Conservation (phyloP, 192 early-diverging fungal species). For the Gaertneriomyces semiglobifer region DNA sequence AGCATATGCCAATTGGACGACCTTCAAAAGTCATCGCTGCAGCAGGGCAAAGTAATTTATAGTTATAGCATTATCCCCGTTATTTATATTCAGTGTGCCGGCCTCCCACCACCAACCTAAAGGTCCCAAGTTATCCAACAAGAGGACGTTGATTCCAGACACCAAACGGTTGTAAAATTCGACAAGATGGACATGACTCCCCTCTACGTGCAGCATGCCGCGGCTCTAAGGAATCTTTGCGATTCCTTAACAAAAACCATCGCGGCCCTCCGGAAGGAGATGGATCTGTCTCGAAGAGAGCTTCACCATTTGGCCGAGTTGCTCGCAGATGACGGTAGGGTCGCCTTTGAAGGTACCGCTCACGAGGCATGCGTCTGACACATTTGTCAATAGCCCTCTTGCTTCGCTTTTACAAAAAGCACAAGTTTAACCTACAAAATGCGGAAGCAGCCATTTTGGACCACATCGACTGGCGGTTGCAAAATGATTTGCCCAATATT, state of each 20-base stretch:
- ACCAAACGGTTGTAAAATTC: no score
- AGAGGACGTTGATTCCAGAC: no score
- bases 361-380: neutral
- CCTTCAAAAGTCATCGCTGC: no score
- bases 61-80: no score
- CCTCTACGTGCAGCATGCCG: slow-evolving; percentile 8
- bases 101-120: no score
- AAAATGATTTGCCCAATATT: slow-evolving; percentile 24
- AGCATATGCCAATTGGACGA: no score
- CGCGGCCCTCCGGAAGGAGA: slow-evolving; percentile 24
- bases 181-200: slow-evolving; percentile 12
- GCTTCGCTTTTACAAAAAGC: slow-evolving; percentile 37
- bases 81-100: no score
- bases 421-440: slow-evolving; percentile 13
- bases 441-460: slow-evolving; percentile 17
- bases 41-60: no score
- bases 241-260: slow-evolving; percentile 13
- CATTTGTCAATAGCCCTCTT: slow-evolving; percentile 20
- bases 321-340: slow-evolving; percentile 32
- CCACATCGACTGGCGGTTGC: slow-evolving; percentile 44
- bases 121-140: no score
- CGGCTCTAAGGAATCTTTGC: neutral
- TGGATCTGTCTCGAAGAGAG: slow-evolving; percentile 24
- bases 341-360: neutral
- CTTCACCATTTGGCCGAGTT: slow-evolving; percentile 28